These are phyloP conservation scores for Phytopythium cucurbitacearum DNA, from an alignment of 352 stramenopile genomes.

Conservation along the genomic window DNA sequence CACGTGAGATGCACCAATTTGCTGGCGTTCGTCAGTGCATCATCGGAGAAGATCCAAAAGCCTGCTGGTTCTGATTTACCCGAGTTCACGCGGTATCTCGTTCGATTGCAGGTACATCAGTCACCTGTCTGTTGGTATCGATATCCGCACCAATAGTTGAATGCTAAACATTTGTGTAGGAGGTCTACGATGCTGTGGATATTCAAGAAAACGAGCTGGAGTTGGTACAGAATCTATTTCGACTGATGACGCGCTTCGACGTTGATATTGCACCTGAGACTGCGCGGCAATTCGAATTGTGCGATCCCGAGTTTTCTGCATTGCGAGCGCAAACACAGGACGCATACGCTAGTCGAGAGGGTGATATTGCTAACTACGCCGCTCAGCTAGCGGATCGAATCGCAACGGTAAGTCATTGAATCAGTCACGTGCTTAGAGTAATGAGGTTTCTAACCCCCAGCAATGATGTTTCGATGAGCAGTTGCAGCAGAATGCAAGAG, in stretches of 20 bases:
- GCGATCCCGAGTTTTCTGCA: constrained; percentile 38
- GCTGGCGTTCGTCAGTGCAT: constrained; percentile 27
- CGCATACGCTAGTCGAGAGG: constrained; percentile 18
- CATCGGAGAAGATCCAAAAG: constrained; percentile 46
- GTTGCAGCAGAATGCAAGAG: neutral
- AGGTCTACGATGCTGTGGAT: constrained; percentile 42
- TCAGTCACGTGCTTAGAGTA: neutral
- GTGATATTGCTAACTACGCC: constrained; percentile 28
- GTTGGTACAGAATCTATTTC: constrained; percentile 43
- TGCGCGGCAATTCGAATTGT: constrained; percentile 24
- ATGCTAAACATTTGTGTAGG: constrained; percentile 11
- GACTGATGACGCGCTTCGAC: constrained; percentile 23
- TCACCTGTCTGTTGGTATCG: neutral
- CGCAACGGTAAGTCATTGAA: constrained; percentile 4
- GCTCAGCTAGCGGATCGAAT: constrained; percentile 13
- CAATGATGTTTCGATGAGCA: neutral
- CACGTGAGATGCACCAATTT: constrained; percentile 49
- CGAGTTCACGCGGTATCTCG: constrained; percentile 45
- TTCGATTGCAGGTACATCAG: constrained; percentile 37
- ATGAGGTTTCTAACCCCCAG: neutral
- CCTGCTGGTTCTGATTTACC: constrained; percentile 24
- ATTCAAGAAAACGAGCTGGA: constrained; percentile 43
- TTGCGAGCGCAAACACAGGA: constrained; percentile 30
- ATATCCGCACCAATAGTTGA: neutral
- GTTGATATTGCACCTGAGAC: constrained; percentile 28